phyloP scores from a whole-genome alignment of 2,329 filamentous ascomycete genomes.

The Aureobasidium sp. region DNA sequence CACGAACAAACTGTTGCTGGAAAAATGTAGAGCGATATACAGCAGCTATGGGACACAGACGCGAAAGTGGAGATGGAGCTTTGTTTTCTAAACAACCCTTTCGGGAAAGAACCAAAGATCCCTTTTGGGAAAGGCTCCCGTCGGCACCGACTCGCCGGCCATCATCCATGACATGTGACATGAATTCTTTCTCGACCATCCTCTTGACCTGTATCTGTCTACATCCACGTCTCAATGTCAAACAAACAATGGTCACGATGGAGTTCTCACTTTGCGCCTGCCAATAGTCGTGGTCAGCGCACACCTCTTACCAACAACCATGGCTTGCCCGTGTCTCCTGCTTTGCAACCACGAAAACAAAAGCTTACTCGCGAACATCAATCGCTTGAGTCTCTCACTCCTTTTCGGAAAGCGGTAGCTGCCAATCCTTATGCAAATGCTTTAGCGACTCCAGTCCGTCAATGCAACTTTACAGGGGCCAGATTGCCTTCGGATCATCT shows the following conservation, averaged over 20 bases:
- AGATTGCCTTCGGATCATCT: constrained; percentile 56
- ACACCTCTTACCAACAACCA: background rate
- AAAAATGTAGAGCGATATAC: constrained; percentile 10
- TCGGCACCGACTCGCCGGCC: background rate
- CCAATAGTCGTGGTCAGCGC: background rate
- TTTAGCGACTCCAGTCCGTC: constrained; percentile 54
- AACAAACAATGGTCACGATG: background rate
- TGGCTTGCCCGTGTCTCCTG: constrained; percentile 1
- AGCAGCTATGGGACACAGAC: background rate
- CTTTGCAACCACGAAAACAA: background rate
- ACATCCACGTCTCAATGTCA: background rate
- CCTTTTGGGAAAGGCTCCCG: background rate
- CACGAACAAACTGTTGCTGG: constrained; percentile 13
- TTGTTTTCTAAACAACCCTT: constrained; percentile 13
- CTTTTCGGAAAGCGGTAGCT: constrained; percentile 53
- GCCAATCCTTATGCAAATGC: constrained; percentile 60
- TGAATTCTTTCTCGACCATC: background rate
- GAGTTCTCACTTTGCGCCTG: background rate
- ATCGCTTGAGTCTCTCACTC: constrained; percentile 25
- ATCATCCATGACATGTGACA: constrained; percentile 1
- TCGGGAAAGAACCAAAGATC: background rate
- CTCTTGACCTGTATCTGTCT: background rate
- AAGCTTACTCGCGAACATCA: background rate
- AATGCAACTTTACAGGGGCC: constrained; percentile 44
- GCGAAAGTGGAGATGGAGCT: constrained; percentile 9